Evolutionary conservation across 768 basidiomycete species (phyloP), one percentile per base, ranked within the genome.

Genomic region (Nevesoporus exiguus): DNA sequence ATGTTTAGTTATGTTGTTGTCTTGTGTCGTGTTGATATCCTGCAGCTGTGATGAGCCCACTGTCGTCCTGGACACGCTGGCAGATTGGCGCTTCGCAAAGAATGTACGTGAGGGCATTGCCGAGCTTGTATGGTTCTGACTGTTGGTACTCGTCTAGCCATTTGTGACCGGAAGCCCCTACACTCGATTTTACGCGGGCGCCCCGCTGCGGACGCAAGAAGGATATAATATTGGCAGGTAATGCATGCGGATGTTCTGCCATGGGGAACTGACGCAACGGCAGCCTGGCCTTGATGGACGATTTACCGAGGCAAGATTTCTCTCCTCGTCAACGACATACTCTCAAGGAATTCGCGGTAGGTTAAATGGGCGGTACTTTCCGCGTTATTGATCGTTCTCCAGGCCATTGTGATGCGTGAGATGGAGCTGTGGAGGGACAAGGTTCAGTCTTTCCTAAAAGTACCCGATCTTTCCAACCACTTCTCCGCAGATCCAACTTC

Each of bases 341-440:
- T 3, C 76, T 98, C 58, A 96, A 96, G 68, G 95, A 97, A 70
- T 97, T 97, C 64, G 94, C 95, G 52, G 74, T 78, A 58, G 37
- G 77, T 64, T 27, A 51, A n/a, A 34, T 1, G 5, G 44, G 14
- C 37, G 19, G 10, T 29, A 7, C 5, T 5, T 46, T 47, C 21
- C 14, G 24, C 52, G n/a, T 33, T 51, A 43, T 41, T 61, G 19
- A 67, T 17, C 7, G 17, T 21, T 45, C 25, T 25, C 33, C 49
- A 77, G 77, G 92, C 90, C 2, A 86, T 98, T 52, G 86, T 87
- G 17, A 91, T 97, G 87, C 83, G 95, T 33, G 95, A 98, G 70
- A 84, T 98, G 85, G 95, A 97, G 67, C 75, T 97, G 2, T 97
- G 93, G 93, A 77, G 87, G 55, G 94, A 97, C 69, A 96, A 97